These are phyloP conservation scores for Clonostachys solani DNA, from an alignment of 2,329 filamentous ascomycete genomes.

Conservation along the genomic window DNA sequence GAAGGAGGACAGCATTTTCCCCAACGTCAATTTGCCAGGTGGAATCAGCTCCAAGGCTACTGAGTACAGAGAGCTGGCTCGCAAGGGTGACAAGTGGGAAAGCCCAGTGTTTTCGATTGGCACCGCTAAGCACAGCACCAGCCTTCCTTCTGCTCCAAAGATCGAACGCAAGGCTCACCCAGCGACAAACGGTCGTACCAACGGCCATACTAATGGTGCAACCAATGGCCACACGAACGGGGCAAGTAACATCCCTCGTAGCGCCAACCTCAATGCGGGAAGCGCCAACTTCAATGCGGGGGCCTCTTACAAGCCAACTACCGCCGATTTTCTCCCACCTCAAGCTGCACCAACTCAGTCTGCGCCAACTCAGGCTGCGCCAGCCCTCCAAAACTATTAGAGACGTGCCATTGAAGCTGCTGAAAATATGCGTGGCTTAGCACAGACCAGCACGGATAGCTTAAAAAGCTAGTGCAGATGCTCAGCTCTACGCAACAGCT, in stretches of 20 bases:
- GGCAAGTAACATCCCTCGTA: not conserved
- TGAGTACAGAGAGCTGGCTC: constrained; percentile 84
- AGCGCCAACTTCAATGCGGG: not conserved
- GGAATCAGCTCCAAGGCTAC: constrained; percentile 92
- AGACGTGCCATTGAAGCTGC: too few relatives aligned
- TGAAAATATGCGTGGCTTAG: too few relatives aligned
- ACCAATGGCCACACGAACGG: constrained; percentile 3
- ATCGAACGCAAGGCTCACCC: constrained; percentile 39
- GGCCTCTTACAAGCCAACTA: not conserved
- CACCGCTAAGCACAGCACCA: constrained; percentile 64
- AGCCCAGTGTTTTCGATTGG: constrained; percentile 91
- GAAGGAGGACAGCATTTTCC: constrained; percentile 85
- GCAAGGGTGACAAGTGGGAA: constrained; percentile 90
- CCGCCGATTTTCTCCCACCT: too few relatives aligned
- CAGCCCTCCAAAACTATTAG: too few relatives aligned
- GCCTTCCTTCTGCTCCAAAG: constrained; percentile 60
- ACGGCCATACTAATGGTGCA: constrained; percentile 8
- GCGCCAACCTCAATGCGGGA: not conserved
- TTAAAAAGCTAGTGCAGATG: too few relatives aligned
- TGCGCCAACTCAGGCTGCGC: too few relatives aligned
- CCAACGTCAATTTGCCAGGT: constrained; percentile 72
- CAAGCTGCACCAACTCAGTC: too few relatives aligned
- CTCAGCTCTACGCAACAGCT: too few relatives aligned
- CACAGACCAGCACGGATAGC: too few relatives aligned
- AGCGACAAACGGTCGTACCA: constrained; percentile 6